phyloP scores from a whole-genome alignment of 257 asterid genomes.

The Misopates orontium region DNA sequence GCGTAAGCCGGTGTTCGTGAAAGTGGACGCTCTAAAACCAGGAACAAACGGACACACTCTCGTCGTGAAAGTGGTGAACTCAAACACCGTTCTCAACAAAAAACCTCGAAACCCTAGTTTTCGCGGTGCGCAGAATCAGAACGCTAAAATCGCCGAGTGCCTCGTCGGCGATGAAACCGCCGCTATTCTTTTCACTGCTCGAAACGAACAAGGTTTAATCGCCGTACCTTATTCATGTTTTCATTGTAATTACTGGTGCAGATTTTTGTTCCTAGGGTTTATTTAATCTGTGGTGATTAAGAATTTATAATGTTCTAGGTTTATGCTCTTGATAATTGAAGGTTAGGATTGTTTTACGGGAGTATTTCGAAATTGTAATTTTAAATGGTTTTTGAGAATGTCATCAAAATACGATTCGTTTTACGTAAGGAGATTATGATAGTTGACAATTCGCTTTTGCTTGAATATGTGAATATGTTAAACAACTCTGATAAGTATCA shows the following conservation, averaged over 20 bases:
- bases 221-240: not conserved
- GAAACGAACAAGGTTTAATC: constrained; percentile 68
- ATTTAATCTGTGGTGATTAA: not conserved
- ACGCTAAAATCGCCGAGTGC: constrained; percentile 68
- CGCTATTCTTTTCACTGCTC: constrained; percentile 77
- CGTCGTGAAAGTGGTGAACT: constrained; percentile 58
- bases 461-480: not conserved
- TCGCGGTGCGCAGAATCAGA: constrained; percentile 53
- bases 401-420: not conserved
- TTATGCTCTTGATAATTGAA: too few species aligned
- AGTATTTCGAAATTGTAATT: not conserved
- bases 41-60: constrained; percentile 72
- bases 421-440: not conserved
- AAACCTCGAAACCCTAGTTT: constrained; percentile 60
- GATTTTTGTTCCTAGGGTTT: too few species aligned
- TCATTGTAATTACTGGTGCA: too few species aligned
- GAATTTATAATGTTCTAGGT: not conserved
- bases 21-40: constrained; percentile 67
- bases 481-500: too few species aligned
- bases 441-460: not conserved
- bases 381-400: not conserved
- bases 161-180: constrained; percentile 84
- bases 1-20: constrained; percentile 75
- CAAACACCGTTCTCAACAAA: constrained; percentile 67
- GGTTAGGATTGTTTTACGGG: too few species aligned